phyloP scores from a whole-genome alignment of 2,329 filamentous ascomycete species.

The Neurospora crassa region DNA sequence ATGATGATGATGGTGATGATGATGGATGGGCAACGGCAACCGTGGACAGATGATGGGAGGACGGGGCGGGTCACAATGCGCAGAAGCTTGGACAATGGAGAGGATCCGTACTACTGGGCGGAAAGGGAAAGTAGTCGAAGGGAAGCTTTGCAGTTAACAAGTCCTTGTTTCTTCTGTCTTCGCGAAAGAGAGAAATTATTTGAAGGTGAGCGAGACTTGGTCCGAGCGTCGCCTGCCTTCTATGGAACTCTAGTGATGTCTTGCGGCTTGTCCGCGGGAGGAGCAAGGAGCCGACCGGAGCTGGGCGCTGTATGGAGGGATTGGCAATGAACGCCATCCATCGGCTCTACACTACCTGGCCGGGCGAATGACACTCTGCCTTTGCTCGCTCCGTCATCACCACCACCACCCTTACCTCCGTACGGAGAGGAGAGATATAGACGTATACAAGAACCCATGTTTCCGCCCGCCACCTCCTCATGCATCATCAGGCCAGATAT shows the following conservation, averaged over 20 bases:
- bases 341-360: neutral
- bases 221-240: neutral
- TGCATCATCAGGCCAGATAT: neutral
- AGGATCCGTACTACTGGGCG: neutral
- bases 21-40: neutral
- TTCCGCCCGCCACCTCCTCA: neutral
- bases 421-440: neutral
- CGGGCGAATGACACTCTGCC: neutral
- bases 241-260: neutral
- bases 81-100: neutral
- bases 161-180: neutral
- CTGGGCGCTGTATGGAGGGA: neutral
- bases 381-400: neutral
- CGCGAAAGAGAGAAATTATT: neutral
- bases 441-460: conserved; percentile 5
- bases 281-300: neutral
- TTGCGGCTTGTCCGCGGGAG: neutral
- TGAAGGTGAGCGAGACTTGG: neutral
- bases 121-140: neutral
- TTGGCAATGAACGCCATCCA: neutral
- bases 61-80: neutral
- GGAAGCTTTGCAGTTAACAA: neutral
- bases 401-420: neutral
- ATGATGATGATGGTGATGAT: neutral
- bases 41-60: neutral